A percentile compares a stretch with the other conserved stretches of the same genome.
These are phyloP conservation scores for Mikania micrantha DNA, from an alignment of 129 eudicot genomes.

Conservation along the genomic window DNA sequence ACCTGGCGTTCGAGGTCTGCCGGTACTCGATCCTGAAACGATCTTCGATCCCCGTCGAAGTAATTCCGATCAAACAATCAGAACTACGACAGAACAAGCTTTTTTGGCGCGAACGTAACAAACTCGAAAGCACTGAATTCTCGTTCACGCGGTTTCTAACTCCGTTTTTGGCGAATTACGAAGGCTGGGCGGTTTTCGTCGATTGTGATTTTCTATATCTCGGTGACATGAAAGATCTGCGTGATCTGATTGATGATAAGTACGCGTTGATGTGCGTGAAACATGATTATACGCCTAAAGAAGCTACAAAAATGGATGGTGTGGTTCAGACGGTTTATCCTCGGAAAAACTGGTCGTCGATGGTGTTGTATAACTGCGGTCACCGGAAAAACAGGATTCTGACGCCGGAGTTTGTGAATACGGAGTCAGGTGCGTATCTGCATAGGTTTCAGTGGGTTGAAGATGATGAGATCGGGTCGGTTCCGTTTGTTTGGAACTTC, in stretches of 20 bases:
- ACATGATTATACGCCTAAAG: conserved; percentile 86
- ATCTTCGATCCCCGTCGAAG: conserved; percentile 65
- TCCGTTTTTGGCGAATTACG: conserved; percentile 52
- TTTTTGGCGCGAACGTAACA: conserved; percentile 78
- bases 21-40: conserved; percentile 56
- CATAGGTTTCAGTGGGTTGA: conserved; percentile 92
- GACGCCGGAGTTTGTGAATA: conserved; percentile 76
- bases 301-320: conserved; percentile 87
- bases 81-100: conserved; percentile 52
- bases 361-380: conserved; percentile 92
- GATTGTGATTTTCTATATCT: conserved; percentile 88
- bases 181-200: conserved; percentile 88
- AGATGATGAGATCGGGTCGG: conserved; percentile 74
- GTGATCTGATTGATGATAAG: conserved; percentile 57
- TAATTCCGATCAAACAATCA: conserved; percentile 65
- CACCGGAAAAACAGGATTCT: conserved; percentile 59
- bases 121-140: conserved; percentile 83
- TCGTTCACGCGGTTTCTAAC: conserved; percentile 72
- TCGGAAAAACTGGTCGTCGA: conserved; percentile 90
- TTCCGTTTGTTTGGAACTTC: conserved; percentile 88
- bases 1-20: conserved; percentile 68
- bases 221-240: conserved; percentile 53
- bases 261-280: conserved; percentile 88
- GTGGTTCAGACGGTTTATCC: conserved; percentile 88
- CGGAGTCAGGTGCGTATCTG: conserved; percentile 61